These are phyloP conservation scores for Penicillium digitatum DNA, from an alignment of 2,329 filamentous ascomycete species.

Conservation along the genomic window DNA sequence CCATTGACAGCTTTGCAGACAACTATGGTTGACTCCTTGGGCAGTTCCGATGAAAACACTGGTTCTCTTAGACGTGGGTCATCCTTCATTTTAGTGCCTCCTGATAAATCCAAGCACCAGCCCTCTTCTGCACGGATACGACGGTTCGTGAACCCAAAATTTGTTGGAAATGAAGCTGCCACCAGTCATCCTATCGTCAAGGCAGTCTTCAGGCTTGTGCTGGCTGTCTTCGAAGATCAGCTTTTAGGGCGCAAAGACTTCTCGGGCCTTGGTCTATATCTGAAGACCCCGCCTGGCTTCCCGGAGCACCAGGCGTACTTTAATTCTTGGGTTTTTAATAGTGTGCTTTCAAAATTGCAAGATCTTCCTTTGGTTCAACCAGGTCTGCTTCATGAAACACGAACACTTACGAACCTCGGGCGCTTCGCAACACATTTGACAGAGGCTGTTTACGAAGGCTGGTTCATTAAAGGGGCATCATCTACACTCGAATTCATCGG, in stretches of 20 bases:
- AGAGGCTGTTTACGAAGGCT: slow-evolving; percentile 91
- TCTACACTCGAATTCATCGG: slow-evolving; percentile 81
- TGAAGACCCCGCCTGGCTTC: slow-evolving; percentile 87
- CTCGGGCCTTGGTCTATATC: slow-evolving; percentile 75
- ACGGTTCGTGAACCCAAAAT: slow-evolving; percentile 58
- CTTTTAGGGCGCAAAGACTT: slow-evolving; percentile 86
- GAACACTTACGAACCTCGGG: slow-evolving; percentile 79
- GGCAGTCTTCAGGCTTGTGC: slow-evolving; percentile 69
- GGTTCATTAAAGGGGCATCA: slow-evolving; percentile 87
- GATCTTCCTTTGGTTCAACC: slow-evolving; percentile 68
- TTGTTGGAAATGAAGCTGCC: slow-evolving; percentile 44
- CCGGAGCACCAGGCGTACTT: slow-evolving; percentile 94
- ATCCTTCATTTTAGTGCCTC: slow-evolving; percentile 83
- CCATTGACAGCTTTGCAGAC: slow-evolving; percentile 66
- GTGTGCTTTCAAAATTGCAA: slow-evolving; percentile 66
- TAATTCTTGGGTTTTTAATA: slow-evolving; percentile 79
- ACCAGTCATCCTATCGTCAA: slow-evolving; percentile 70
- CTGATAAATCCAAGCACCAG: slow-evolving; percentile 57
- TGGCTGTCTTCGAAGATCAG: slow-evolving; percentile 80
- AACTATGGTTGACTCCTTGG: slow-evolving; percentile 54
- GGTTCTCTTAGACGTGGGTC: slow-evolving; percentile 73
- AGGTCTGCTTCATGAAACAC: slow-evolving; percentile 71
- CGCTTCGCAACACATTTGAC: slow-evolving; percentile 75
- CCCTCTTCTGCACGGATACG: slow-evolving; percentile 62
- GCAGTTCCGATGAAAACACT: slow-evolving; percentile 48